A percentile compares a stretch with the other conserved stretches of the same genome.
Conservation (phyloP, 164 flowering plant species). For the Aristolochia californica region DNA sequence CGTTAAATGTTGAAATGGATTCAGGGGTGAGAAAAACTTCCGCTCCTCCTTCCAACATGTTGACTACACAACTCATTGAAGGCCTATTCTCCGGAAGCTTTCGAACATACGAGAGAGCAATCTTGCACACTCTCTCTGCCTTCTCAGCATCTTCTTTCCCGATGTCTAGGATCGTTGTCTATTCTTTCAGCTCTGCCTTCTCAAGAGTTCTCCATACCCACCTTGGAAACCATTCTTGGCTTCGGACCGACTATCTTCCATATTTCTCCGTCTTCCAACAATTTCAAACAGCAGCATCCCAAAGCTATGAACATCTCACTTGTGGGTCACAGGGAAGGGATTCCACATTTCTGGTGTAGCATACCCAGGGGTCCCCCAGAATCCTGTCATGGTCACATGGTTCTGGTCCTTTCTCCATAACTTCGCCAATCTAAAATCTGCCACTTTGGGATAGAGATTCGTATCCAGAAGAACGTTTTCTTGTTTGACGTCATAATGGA, state of each 20-base stretch:
- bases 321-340: constrained; percentile 7
- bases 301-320: constrained; percentile 24
- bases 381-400: constrained; percentile 6
- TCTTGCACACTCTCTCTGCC: constrained; percentile 10
- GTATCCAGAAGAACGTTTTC: constrained; percentile 16
- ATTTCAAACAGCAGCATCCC: constrained; percentile 26
- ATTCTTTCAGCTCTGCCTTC: constrained; percentile 6
- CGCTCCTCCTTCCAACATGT: constrained; percentile 16
- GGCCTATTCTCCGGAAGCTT: constrained; percentile 12
- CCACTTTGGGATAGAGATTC: constrained; percentile 15
- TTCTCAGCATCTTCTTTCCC: constrained; percentile 12
- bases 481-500: constrained; percentile 26
- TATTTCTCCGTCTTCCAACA: constrained; percentile 13
- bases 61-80: constrained; percentile 16
- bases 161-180: constrained; percentile 1
- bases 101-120: constrained; percentile 27
- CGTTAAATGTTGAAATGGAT: constrained; percentile 6
- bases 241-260: neutral
- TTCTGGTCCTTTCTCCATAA: constrained; percentile 14
- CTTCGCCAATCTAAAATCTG: constrained; percentile 26
- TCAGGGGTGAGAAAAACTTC: constrained; percentile 8
- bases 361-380: constrained; percentile 19
- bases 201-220: constrained; percentile 14
- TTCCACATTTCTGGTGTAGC: constrained; percentile 12
- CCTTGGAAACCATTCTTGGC: constrained; percentile 19